A percentile compares a stretch with the other conserved stretches of the same genome.
Conservation (phyloP, 805 yeast species). For the Torulaspora gathmanii region DNA sequence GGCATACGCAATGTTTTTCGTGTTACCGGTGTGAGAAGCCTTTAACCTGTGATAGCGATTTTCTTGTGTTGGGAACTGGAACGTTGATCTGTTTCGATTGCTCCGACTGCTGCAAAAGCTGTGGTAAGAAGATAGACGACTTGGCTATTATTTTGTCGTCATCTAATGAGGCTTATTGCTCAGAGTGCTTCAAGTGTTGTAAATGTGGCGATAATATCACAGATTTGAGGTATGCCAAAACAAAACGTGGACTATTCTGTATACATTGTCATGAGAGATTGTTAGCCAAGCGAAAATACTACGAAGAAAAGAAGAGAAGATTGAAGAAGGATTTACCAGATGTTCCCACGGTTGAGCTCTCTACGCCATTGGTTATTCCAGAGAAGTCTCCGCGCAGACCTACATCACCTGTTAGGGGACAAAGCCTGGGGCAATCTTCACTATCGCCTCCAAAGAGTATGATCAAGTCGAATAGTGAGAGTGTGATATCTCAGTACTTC, state of each 20-base stretch:
- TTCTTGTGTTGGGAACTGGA: slow-evolving; percentile 89
- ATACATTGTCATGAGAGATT: slow-evolving; percentile 86
- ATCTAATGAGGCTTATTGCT: slow-evolving; percentile 92
- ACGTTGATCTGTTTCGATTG: slow-evolving; percentile 85
- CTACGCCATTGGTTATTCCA: slow-evolving; percentile 15
- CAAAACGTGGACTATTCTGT: slow-evolving; percentile 88
- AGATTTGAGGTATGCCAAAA: slow-evolving; percentile 85
- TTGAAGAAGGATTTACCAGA: slow-evolving; percentile 26
- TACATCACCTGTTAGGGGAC: slow-evolving; percentile 16
- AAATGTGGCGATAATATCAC: slow-evolving; percentile 82
- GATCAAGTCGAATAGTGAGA: slow-evolving; percentile 19
- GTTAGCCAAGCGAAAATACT: slow-evolving; percentile 64
- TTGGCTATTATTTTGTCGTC: slow-evolving; percentile 79
- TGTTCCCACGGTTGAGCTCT: slow-evolving; percentile 10
- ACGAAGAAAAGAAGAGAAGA: slow-evolving; percentile 32
- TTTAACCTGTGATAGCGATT: slow-evolving; percentile 82
- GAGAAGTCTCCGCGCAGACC: slow-evolving; percentile 24
- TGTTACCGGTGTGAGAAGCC: slow-evolving; percentile 79
- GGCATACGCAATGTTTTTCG: slow-evolving; percentile 92
- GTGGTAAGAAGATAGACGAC: slow-evolving; percentile 84
- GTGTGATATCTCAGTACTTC: slow-evolving; percentile 26
- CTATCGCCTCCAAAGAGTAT: slow-evolving; percentile 4
- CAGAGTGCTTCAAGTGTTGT: slow-evolving; percentile 83
- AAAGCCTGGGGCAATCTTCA: neutral
- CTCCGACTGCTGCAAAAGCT: slow-evolving; percentile 82